Evolutionary conservation across 192 early-diverging fungal genomes (phyloP), one percentile per base, ranked within the genome.

Genomic region (Linnemannia schmuckeri): DNA sequence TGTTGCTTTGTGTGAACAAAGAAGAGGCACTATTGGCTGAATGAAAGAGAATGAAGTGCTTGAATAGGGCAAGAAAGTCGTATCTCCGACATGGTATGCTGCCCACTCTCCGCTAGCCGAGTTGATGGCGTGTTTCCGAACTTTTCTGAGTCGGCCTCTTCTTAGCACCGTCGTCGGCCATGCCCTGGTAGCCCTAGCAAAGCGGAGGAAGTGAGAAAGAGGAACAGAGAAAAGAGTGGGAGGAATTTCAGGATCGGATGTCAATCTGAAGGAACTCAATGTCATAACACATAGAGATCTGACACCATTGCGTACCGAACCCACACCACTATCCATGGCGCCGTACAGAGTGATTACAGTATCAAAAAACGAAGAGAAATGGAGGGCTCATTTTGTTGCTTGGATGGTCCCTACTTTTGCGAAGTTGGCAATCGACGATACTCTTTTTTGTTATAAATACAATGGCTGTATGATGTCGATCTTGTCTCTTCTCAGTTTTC

Each of bases 91-190:
- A 27, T 30, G n/a, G 12, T 66, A 4, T 66, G 30, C 12, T 30
- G 12, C 57, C 27, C 9, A 63, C n/a, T 63, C 27, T 63, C 57
- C 57, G 57, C 30, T 30, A 27, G 30, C 30, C 27, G 0, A 66
- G n/a, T 66, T 30, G 27, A 66, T 66, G 61, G 61, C 61, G 61
- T 66, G 61, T 66, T 66, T 66, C 61, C 30, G 61, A 33, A 10
- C 61, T 35, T 66, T 66, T 66, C 30, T 66, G 61, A 66, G 61
- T 66, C 61, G 61, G 13, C 61, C 27, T 33, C 30, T 35, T 66
- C 27, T 66, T 33, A 66, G 1, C 57, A 27, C 30, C 61, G 27
- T 33, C 27, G 10, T 66, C n/a, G 6, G 24, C 6, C 1, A 33
- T 8, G 61, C 30, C 12, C 55, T 17, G 27, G 13, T 33, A 66